Conservation (phyloP, 768 basidiomycete species). For the Podaxis sp. region DNA sequence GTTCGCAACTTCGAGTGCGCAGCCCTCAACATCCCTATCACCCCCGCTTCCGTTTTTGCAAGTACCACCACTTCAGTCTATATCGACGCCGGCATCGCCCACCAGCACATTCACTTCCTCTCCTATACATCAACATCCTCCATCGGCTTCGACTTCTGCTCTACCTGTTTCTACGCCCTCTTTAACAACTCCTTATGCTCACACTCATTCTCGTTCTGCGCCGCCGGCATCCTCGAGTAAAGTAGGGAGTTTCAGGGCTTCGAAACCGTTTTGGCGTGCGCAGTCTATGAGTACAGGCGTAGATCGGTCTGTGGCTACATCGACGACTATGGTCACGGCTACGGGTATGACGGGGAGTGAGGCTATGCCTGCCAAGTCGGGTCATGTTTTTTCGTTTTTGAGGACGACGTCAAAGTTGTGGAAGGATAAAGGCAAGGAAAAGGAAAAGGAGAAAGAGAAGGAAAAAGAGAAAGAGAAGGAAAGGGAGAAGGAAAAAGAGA, state of each 20-base stretch:
- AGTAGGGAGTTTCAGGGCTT: too few relatives aligned
- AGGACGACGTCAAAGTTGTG: background rate
- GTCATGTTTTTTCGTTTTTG: background rate
- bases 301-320: too few relatives aligned
- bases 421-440: background rate
- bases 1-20: too few relatives aligned
- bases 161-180: background rate
- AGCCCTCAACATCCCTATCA: background rate
- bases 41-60: background rate
- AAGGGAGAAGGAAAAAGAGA: background rate
- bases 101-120: background rate
- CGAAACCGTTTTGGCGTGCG: background rate
- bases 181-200: too few relatives aligned
- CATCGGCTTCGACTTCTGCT: conserved; percentile 1
- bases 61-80: background rate
- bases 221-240: too few relatives aligned
- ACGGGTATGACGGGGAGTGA: background rate
- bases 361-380: background rate
- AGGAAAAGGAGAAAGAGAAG: background rate
- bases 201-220: too few relatives aligned
- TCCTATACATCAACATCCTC: background rate
- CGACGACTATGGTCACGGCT: too few relatives aligned
- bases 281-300: background rate
- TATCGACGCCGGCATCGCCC: conserved; percentile 1
- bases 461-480: background rate